Evolutionary conservation across 129 eudicot species (phyloP), one percentile per base, ranked within the genome.

Genomic region (Chrysanthemum makinoi): DNA sequence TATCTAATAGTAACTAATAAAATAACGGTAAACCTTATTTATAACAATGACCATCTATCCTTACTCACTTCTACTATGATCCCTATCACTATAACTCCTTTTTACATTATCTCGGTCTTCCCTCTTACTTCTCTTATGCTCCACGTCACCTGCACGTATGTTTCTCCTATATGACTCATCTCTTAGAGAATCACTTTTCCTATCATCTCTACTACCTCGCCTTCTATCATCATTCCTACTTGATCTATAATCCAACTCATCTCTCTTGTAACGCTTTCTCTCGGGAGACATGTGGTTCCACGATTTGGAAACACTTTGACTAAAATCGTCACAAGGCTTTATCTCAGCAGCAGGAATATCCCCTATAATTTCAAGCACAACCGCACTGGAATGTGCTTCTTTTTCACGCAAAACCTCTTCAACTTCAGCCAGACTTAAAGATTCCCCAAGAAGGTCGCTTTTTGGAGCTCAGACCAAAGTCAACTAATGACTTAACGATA

Each of bases 371-470:
- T 95, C 99, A 79, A 95, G 96, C 70, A 90, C 96, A 61, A 90
- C 96, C 69, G 96, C 99, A 70, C 99, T 83, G 35, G 97, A 88
- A 83, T 84, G 96, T 63, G 99, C 99, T 77, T 83, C 96, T 81
- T 95, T 90, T 33, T 76, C 82, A 26, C 99, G 96, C 75, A 95
- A 53, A 49, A 84, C 91, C 80, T 90, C 96, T 80, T 90, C 94
- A 51, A 90, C 85, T 80, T 95, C 91, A 72, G 71, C 78, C 19
- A 84, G n/a, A 20, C 22, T 20, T 20, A 20, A 28, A 28, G 33
- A 28, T 28, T 28, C 33, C 46, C 46, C 1, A 9, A 39, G 46
- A 0, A 9, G 46, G 44, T 10, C 1, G 46, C n/a, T 6, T 39
- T 39, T 7, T 1, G 1, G 46, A 39, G 9, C 2, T 6, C 6